Percentiles rank a stretch among this genome's conserved stretches.
These are phyloP conservation scores for Lodderomyces pseudojiufengensis DNA, from an alignment of 1,139 yeast genomes.

Conservation along the genomic window DNA sequence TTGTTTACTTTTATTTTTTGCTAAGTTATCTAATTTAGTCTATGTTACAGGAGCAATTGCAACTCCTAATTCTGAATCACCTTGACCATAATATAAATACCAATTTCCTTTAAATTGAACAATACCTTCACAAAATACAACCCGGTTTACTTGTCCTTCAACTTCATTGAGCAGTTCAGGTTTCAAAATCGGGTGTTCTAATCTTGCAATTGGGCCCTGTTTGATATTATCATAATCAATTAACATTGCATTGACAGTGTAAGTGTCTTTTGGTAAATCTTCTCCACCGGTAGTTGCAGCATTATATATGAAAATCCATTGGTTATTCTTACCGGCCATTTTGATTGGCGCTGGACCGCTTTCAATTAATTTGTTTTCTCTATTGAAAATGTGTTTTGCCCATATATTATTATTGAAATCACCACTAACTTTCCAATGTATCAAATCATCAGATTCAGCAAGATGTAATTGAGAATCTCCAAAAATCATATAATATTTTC, in stretches of 20 bases:
- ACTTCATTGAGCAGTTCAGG: constrained; percentile 39
- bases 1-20: no score
- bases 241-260: constrained; percentile 40
- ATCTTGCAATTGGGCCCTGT: constrained; percentile 36
- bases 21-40: not conserved
- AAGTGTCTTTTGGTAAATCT: constrained; percentile 28
- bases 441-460: constrained; percentile 34
- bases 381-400: constrained; percentile 27
- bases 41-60: constrained; percentile 28
- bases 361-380: constrained; percentile 40
- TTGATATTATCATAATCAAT: constrained; percentile 37
- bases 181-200: constrained; percentile 34
- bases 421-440: constrained; percentile 31
- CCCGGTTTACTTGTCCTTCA: constrained; percentile 41
- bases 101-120: constrained; percentile 43
- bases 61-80: constrained; percentile 43
- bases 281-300: constrained; percentile 39
- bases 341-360: constrained; percentile 46
- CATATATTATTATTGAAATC: constrained; percentile 22
- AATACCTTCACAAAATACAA: constrained; percentile 44
- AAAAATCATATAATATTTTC: constrained; percentile 44
- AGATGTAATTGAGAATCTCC: constrained; percentile 41
- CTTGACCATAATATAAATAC: constrained; percentile 45
- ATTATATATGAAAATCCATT: constrained; percentile 40
- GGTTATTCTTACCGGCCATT: constrained; percentile 21